Evolutionary conservation across 805 yeast species (phyloP).

Genomic region (Candida maris): DNA sequence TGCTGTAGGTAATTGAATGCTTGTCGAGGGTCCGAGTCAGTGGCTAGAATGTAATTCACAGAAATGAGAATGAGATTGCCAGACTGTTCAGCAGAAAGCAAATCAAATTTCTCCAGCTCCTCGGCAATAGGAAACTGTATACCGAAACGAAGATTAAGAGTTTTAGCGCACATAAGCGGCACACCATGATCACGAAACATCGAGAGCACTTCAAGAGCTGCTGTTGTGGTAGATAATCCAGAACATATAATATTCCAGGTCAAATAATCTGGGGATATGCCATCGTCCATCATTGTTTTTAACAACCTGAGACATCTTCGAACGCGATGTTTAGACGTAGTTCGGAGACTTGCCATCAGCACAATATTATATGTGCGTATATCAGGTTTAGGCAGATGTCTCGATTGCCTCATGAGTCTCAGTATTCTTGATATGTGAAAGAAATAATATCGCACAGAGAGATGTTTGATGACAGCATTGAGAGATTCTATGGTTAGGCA

Average conservation of each 20-base stretch:
- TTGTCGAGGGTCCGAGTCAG: not conserved
- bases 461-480: slow-evolving; percentile 5
- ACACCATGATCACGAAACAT: slow-evolving; percentile 5
- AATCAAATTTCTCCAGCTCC: slow-evolving; percentile 2
- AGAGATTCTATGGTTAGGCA: slow-evolving; percentile 6
- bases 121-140: slow-evolving; percentile 10
- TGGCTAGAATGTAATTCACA: slow-evolving; percentile 2
- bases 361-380: slow-evolving; percentile 13
- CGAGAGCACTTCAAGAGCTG: slow-evolving; percentile 5
- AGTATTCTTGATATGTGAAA: slow-evolving; percentile 4
- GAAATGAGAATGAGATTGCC: slow-evolving; percentile 5
- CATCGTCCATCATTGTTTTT: slow-evolving; percentile 3
- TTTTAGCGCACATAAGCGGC: slow-evolving; percentile 8
- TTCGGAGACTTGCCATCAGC: slow-evolving; percentile 6
- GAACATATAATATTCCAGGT: slow-evolving; percentile 17
- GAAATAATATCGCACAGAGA: slow-evolving; percentile 10
- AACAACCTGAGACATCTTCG: slow-evolving; percentile 8
- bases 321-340: slow-evolving; percentile 7
- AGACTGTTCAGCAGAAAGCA: slow-evolving; percentile 1
- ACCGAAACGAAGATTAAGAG: slow-evolving; percentile 1
- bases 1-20: slow-evolving; percentile 8
- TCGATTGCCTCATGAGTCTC: slow-evolving; percentile 1
- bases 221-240: slow-evolving; percentile 3
- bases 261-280: slow-evolving; percentile 10
- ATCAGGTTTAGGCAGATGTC: slow-evolving; percentile 4